Percentiles rank a stretch among this genome's conserved stretches.
Evolutionary conservation across 257 asterid genomes (phyloP).

Genomic region (Fraxinus cuspidata): DNA sequence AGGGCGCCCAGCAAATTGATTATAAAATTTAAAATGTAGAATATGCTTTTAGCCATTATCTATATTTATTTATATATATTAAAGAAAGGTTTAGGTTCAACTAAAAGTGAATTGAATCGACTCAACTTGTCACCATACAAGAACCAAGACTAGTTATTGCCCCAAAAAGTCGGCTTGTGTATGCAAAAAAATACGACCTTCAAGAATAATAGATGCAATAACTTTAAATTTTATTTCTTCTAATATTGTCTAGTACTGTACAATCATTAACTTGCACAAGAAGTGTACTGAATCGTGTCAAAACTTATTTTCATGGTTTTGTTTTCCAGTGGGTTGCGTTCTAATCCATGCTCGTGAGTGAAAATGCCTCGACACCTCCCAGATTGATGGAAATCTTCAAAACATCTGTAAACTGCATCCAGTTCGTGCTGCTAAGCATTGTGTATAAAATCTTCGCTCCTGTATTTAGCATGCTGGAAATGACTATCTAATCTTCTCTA

Average conservation of each 20-base stretch:
- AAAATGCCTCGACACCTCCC: background rate
- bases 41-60: no score
- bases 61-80: no score
- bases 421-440: background rate
- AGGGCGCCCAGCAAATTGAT: background rate
- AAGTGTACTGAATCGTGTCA: background rate
- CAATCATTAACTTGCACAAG: background rate
- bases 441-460: background rate
- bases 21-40: background rate
- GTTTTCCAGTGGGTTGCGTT: background rate
- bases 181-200: background rate
- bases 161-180: background rate
- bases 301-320: background rate
- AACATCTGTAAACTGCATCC: background rate
- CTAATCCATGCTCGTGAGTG: background rate
- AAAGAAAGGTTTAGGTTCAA: background rate
- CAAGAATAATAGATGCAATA: background rate
- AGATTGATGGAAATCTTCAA: background rate
- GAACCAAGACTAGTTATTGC: no score
- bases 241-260: no score
- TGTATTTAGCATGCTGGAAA: background rate
- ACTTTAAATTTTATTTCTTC: no score
- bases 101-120: no score
- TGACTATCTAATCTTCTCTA: background rate
- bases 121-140: background rate